Percentiles rank a stretch among this genome's conserved stretches.
phyloP scores from a whole-genome alignment of 108 stramenopile species.

The Mayamaea pseudoterrestris region DNA sequence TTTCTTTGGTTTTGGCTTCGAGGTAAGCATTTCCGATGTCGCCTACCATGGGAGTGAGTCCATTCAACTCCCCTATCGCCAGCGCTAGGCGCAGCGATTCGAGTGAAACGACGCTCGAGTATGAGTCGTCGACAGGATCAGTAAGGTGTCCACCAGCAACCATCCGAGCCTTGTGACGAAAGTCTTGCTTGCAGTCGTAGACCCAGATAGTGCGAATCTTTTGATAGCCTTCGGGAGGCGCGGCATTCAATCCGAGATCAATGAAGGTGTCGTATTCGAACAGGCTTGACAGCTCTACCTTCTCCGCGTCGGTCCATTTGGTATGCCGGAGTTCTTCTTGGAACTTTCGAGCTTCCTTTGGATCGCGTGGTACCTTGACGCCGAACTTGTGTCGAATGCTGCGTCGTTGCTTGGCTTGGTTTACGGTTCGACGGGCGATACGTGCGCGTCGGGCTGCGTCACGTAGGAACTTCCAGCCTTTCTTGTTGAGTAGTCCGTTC shows the following conservation, averaged over 20 bases:
- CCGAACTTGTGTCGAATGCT: neutral
- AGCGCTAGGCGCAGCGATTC: conserved; percentile 6
- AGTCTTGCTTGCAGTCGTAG: conserved; percentile 21
- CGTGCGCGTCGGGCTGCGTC: too few species aligned
- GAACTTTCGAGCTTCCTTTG: neutral
- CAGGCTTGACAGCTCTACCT: too few species aligned
- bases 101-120: conserved; percentile 23
- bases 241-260: too few species aligned
- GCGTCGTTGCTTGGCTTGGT: neutral
- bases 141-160: conserved; percentile 26
- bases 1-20: conserved; percentile 20
- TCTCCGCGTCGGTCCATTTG: conserved; percentile 1
- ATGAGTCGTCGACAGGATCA: conserved; percentile 4
- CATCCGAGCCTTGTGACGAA: conserved; percentile 13
- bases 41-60: conserved; percentile 11
- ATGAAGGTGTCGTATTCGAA: too few species aligned
- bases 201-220: conserved; percentile 16
- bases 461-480: neutral
- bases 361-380: neutral
- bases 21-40: conserved; percentile 16
- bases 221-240: conserved; percentile 13
- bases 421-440: too few species aligned
- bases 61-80: conserved; percentile 22
- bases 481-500: conserved; percentile 13
- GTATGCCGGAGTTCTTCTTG: neutral